Base-by-base conservation (phyloP, 441 rosid genomes). In the Bocquillonia castaneifolia region DNA sequence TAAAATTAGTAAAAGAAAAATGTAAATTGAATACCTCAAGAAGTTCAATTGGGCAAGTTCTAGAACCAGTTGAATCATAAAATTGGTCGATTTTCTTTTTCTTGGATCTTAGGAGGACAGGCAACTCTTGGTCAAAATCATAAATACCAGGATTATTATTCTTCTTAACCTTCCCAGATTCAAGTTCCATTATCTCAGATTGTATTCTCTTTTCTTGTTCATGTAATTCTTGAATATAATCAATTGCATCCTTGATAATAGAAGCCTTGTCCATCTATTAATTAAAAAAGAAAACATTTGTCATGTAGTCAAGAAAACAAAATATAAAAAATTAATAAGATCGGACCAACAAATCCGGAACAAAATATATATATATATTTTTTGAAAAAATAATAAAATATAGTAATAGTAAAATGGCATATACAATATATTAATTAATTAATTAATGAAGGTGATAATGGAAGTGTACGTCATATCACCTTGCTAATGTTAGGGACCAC, bases 191-290 rank as follows among this genome's bases (percentile, higher is more conserved):
- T 20, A 91, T 87, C 81, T 93, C 96, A 10, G 84, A 78, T 61
- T 81, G 84, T 17, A 93, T 84, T 69, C 83, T 83, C 53, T 74
- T 79, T 73, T 93, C 95, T 71, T 88, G 96, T 2, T 84, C 84
- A 13, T 91, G 99, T 72, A 93, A 68, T 45, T 89, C 92, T 72
- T 91, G 83, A 48, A 93, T 91, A 75, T 93, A 91, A 60, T 84
- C 85, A 20, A 93, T 93, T 2, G 99, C 97, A 26, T 93, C 99
- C 71, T 88, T 93, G 69, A 93, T 82, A 74, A 91, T 93, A 17
- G 99, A 93, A 22, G 99, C 99, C 84, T 89, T 93, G 73, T 93
- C 98, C 98, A 93, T 93, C 98, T 93, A 69, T 1, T 73, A 34
- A 15, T 59, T 14, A 9, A 59, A n/a, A 22, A 25, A 29, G 15